phyloP scores from a whole-genome alignment of 192 early-diverging fungal genomes.

The Coemansia sp. region DNA sequence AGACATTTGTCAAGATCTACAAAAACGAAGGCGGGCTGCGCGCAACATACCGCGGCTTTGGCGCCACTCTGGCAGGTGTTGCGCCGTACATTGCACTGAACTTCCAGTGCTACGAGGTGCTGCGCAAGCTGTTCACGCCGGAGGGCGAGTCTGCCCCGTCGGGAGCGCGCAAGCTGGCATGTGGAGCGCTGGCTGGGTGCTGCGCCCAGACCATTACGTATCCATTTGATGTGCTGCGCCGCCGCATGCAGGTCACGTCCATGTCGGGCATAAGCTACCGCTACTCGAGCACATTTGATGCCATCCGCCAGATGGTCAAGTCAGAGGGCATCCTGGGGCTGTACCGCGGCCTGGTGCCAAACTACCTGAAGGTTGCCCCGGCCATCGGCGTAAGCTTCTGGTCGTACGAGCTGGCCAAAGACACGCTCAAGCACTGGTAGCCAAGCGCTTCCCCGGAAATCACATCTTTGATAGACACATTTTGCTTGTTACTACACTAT shows the following conservation, averaged over 20 bases:
- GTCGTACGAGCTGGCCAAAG: slow-evolving; percentile 77
- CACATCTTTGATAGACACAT: slow-evolving; percentile 7
- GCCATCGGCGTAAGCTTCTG: slow-evolving; percentile 82
- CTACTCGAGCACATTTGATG: slow-evolving; percentile 72
- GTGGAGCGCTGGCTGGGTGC: slow-evolving; percentile 74
- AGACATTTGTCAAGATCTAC: slow-evolving; percentile 65
- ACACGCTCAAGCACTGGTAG: slow-evolving; percentile 56
- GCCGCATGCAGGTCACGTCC: slow-evolving; percentile 76
- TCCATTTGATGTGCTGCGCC: slow-evolving; percentile 73
- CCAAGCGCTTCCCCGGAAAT: neutral
- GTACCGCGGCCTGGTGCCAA: slow-evolving; percentile 76
- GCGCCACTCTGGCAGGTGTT: slow-evolving; percentile 70
- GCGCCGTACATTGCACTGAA: slow-evolving; percentile 80
- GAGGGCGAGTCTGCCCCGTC: slow-evolving; percentile 58
- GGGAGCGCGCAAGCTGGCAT: slow-evolving; percentile 61
- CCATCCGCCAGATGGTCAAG: slow-evolving; percentile 57
- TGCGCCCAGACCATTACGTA: slow-evolving; percentile 81
- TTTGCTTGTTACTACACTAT: slow-evolving; percentile 2
- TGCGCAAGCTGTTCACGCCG: slow-evolving; percentile 68
- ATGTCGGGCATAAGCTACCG: slow-evolving; percentile 68
- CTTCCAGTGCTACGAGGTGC: slow-evolving; percentile 77
- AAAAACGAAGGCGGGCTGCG: slow-evolving; percentile 68
- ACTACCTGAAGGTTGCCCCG: slow-evolving; percentile 82
- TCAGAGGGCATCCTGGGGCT: slow-evolving; percentile 69
- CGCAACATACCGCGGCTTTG: slow-evolving; percentile 71